A percentile compares a stretch with the other conserved stretches of the same genome.
These are phyloP conservation scores for Odontarrhena argentea DNA, from an alignment of 345 rosid species.

Conservation along the genomic window DNA sequence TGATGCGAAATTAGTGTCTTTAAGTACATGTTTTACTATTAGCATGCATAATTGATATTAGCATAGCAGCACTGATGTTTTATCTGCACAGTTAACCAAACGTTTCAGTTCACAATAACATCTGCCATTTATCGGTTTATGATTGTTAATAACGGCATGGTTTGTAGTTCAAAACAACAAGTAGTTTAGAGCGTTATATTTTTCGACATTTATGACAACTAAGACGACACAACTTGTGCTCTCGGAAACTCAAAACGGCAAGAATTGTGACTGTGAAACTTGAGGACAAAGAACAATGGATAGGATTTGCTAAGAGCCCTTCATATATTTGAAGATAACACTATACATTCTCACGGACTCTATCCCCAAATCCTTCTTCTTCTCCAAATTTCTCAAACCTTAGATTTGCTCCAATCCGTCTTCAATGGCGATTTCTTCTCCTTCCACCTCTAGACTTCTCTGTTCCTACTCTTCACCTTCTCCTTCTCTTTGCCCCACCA, in stretches of 20 bases:
- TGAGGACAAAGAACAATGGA: background rate
- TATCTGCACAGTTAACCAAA: too few species aligned
- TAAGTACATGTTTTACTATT: too few species aligned
- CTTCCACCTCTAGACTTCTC: conserved; percentile 53
- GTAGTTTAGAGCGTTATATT: too few species aligned
- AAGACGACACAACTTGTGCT: too few species aligned
- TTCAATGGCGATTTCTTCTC: conserved; percentile 66
- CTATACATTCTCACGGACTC: background rate
- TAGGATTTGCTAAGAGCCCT: conserved; percentile 6
- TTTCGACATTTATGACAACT: too few species aligned
- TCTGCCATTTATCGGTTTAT: too few species aligned
- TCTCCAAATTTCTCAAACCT: conserved; percentile 10
- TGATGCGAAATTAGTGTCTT: too few species aligned
- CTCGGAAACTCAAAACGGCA: background rate
- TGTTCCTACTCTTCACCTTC: conserved; percentile 47
- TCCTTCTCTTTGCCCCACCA: conserved; percentile 40
- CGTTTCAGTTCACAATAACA: too few species aligned
- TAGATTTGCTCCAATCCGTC: background rate
- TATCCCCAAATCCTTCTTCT: background rate
- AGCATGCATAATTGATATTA: too few species aligned
- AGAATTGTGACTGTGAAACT: background rate
- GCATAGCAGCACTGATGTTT: too few species aligned
- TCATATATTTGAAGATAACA: conserved; percentile 3
- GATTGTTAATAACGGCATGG: too few species aligned
- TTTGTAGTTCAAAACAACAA: too few species aligned